These are phyloP conservation scores for Sugiyamaella japonica DNA, from an alignment of 1,139 yeast genomes.

Conservation along the genomic window DNA sequence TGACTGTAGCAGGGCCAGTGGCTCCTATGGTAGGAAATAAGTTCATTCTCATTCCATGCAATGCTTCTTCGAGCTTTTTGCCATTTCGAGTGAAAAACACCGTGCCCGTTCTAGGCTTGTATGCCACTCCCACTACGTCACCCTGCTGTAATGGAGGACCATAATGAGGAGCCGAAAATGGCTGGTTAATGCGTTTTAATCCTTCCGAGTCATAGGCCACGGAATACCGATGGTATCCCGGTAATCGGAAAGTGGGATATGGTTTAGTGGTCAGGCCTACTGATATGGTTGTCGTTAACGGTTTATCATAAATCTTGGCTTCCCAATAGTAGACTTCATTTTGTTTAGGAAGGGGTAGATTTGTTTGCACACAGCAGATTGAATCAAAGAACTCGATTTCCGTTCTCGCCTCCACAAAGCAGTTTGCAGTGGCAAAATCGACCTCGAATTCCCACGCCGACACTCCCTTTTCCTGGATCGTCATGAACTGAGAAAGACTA, in stretches of 20 bases:
- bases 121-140: constrained; percentile 92
- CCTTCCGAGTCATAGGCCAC: constrained; percentile 90
- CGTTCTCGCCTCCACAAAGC: constrained; percentile 67
- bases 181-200: constrained; percentile 74
- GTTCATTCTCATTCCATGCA: constrained; percentile 75
- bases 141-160: constrained; percentile 80
- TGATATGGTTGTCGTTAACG: constrained; percentile 54
- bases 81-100: constrained; percentile 91
- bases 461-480: constrained; percentile 89
- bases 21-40: constrained; percentile 90
- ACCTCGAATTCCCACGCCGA: constrained; percentile 90
- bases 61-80: constrained; percentile 77
- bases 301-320: constrained; percentile 68
- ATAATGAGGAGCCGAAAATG: constrained; percentile 70
- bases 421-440: constrained; percentile 56
- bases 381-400: constrained; percentile 74
- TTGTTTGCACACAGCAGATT: constrained; percentile 77
- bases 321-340: constrained; percentile 93
- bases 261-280: constrained; percentile 87
- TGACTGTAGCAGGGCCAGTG: constrained; percentile 68
- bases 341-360: constrained; percentile 79
- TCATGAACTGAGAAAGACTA: constrained; percentile 49
- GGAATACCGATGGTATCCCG: constrained; percentile 80
- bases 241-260: constrained; percentile 83
- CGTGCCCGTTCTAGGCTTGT: constrained; percentile 74